Evolutionary conservation across 1,284 basidiomycete genomes (phyloP).

Genomic region (Laetiporus sulphureus): DNA sequence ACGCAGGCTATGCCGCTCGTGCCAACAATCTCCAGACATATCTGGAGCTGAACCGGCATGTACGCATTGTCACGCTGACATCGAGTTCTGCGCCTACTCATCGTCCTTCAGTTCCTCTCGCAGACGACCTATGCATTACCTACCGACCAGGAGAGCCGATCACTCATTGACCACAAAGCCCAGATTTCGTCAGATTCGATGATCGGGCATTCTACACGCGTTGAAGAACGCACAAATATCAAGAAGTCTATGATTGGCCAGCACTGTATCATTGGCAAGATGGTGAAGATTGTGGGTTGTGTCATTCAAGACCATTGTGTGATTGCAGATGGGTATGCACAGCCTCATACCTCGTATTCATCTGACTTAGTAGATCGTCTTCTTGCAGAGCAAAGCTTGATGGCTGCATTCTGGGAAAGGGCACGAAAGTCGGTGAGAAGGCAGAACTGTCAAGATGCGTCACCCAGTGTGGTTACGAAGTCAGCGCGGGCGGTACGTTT

Average conservation of each 20-base stretch:
- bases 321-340: conserved; percentile 71
- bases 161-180: conserved; percentile 69
- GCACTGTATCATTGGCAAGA: conserved; percentile 85
- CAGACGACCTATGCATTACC: conserved; percentile 48
- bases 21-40: conserved; percentile 82
- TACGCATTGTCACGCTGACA: conserved; percentile 26
- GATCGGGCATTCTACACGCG: conserved; percentile 73
- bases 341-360: not conserved
- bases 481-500: conserved; percentile 57
- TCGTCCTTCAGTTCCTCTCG: conserved; percentile 40
- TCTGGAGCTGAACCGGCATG: conserved; percentile 78
- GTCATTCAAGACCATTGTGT: conserved; percentile 88
- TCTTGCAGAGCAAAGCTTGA: conserved; percentile 78
- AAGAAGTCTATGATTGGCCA: conserved; percentile 87
- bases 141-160: conserved; percentile 51
- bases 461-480: conserved; percentile 84
- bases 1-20: conserved; percentile 61
- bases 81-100: conserved; percentile 3
- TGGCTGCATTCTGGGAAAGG: conserved; percentile 80
- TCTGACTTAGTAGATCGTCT: not conserved
- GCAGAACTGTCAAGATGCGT: conserved; percentile 80
- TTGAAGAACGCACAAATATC: conserved; percentile 82
- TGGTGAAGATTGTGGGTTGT: conserved; percentile 81
- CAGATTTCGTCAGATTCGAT: conserved; percentile 85
- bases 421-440: conserved; percentile 76